These are phyloP conservation scores for Cladosporium sp. DNA, from an alignment of 2,329 filamentous ascomycete species.

Conservation along the genomic window DNA sequence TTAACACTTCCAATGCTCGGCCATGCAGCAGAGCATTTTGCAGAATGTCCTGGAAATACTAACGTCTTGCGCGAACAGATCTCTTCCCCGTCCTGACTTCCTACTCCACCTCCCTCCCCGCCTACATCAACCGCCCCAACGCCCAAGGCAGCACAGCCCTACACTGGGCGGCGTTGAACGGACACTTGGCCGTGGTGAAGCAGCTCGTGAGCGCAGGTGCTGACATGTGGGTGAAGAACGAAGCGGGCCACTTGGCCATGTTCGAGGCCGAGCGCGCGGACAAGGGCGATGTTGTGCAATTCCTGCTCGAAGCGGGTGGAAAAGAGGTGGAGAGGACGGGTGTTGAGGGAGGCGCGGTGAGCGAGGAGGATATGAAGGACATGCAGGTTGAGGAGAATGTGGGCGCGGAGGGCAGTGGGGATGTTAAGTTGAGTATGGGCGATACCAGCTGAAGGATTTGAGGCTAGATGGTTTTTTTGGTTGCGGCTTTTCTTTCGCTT, in stretches of 20 bases:
- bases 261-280: slow-evolving; percentile 49
- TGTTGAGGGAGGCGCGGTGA: slow-evolving; percentile 2
- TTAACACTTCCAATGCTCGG: too few relatives aligned
- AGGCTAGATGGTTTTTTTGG: too few relatives aligned
- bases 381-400: slow-evolving; percentile 8
- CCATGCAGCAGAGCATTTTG: background rate
- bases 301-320: slow-evolving; percentile 44
- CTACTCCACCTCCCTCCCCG: slow-evolving; percentile 33
- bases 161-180: slow-evolving; percentile 91
- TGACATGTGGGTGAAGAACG: slow-evolving; percentile 73
- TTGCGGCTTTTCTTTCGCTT: too few relatives aligned
- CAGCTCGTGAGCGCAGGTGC: slow-evolving; percentile 71
- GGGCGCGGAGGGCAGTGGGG: slow-evolving; percentile 6
- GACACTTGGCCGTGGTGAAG: slow-evolving; percentile 77
- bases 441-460: slow-evolving; percentile 10
- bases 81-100: slow-evolving; percentile 18
- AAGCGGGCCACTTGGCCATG: slow-evolving; percentile 67
- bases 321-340: slow-evolving; percentile 34
- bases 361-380: slow-evolving; percentile 11
- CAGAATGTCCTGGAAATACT: background rate
- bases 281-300: slow-evolving; percentile 46
- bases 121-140: slow-evolving; percentile 66
- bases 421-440: slow-evolving; percentile 13
- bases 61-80: slow-evolving; percentile 9
- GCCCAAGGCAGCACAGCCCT: slow-evolving; percentile 82